Conservation (phyloP, 169 alveolate species). For the Eimeria tenella region DNA sequence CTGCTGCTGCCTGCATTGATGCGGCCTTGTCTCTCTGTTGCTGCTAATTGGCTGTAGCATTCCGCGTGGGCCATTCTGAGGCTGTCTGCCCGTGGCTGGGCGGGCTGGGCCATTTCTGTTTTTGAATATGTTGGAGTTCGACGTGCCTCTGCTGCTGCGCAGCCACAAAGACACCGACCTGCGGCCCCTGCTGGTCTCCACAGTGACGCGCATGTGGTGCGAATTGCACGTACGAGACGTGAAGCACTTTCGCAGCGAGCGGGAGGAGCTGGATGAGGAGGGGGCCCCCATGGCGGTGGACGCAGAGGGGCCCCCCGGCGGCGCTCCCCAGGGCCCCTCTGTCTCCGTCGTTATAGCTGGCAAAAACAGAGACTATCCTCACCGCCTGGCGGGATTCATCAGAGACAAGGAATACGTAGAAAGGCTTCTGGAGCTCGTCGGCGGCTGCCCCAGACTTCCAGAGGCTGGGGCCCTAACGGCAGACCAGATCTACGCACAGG, state of each 20-base stretch:
- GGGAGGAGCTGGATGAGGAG: background rate
- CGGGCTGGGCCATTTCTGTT: background rate
- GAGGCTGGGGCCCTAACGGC: constrained; percentile 76
- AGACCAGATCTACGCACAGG: constrained; percentile 78
- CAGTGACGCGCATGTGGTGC: constrained; percentile 69
- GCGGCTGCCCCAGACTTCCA: constrained; percentile 71
- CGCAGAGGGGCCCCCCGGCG: background rate
- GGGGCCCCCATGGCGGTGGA: background rate
- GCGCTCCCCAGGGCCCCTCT: background rate
- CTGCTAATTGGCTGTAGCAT: too few species aligned
- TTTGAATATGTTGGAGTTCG: background rate
- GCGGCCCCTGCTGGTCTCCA: constrained; percentile 70
- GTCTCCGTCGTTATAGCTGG: constrained; percentile 36
- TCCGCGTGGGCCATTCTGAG: too few species aligned
- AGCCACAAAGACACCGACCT: constrained; percentile 72
- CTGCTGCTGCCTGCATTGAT: background rate
- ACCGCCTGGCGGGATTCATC: constrained; percentile 40
- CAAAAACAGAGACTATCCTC: constrained; percentile 40
- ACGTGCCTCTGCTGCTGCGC: background rate
- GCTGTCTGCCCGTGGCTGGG: background rate
- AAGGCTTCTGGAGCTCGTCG: constrained; percentile 56
- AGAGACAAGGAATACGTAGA: constrained; percentile 76
- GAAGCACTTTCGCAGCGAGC: background rate
- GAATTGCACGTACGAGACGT: constrained; percentile 49
- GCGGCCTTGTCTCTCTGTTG: too few species aligned